Conservation (phyloP, 2,329 filamentous ascomycete species). For the Alternaria sp. region DNA sequence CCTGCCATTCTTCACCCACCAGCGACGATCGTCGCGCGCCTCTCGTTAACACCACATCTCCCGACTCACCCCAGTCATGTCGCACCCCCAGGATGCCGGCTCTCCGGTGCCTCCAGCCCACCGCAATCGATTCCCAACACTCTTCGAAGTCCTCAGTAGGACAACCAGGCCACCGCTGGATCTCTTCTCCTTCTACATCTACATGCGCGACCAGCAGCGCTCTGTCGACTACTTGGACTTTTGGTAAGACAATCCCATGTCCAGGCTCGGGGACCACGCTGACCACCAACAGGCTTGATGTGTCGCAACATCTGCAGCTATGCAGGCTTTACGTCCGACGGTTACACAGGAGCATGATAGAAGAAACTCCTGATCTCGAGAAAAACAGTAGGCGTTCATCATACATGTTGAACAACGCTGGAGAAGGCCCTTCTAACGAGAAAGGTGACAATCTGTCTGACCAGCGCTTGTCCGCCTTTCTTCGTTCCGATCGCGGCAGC, state of each 20-base stretch:
- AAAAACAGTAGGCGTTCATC: constrained; percentile 87
- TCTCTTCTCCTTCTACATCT: constrained; percentile 98
- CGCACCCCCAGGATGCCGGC: constrained; percentile 18
- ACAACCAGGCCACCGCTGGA: constrained; percentile 95
- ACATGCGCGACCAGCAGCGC: constrained; percentile 98
- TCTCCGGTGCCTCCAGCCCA: constrained; percentile 23
- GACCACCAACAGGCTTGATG: constrained; percentile 80
- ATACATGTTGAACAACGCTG: constrained; percentile 71
- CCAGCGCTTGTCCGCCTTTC: constrained; percentile 87
- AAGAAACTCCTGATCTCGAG: constrained; percentile 90
- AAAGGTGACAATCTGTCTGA: constrained; percentile 74
- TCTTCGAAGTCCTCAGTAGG: constrained; percentile 94
- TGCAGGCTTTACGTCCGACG: constrained; percentile 97
- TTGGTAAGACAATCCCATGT: constrained; percentile 67
- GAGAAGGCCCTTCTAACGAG: constrained; percentile 65
- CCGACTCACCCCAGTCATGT: constrained; percentile 26
- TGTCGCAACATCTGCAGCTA: constrained; percentile 97
- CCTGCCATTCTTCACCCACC: constrained; percentile 16
- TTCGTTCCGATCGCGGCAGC: constrained; percentile 65
- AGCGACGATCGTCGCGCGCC: constrained; percentile 27
- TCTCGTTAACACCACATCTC: constrained; percentile 11
- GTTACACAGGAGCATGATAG: constrained; percentile 87
- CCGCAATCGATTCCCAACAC: constrained; percentile 87
- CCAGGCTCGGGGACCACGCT: constrained; percentile 16
- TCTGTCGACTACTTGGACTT: constrained; percentile 98